phyloP scores from a whole-genome alignment of 2,329 filamentous ascomycete species.

The Sphaerulina musiva region DNA sequence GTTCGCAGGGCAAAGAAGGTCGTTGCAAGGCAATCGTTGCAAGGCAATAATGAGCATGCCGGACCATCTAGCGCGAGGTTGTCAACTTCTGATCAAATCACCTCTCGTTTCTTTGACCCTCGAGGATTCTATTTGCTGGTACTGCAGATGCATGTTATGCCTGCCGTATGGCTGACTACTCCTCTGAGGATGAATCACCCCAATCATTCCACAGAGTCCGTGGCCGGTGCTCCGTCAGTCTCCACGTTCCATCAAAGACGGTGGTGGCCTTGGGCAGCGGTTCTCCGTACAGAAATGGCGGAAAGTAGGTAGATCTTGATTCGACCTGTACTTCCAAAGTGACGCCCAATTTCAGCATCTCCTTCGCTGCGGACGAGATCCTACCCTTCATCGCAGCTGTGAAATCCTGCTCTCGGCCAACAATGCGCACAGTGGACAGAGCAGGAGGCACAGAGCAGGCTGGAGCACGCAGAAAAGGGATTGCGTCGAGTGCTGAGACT shows the following conservation, averaged over 20 bases:
- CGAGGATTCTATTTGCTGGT: too few species aligned
- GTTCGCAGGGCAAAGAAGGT: too few species aligned
- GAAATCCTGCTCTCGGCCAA: not conserved
- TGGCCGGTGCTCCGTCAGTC: not conserved
- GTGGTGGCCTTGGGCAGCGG: slow-evolving; percentile 9
- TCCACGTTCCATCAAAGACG: slow-evolving; percentile 5
- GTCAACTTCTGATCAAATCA: too few species aligned
- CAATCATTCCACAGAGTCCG: not conserved
- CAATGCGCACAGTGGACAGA: slow-evolving; percentile 6
- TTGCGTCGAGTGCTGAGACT: not conserved
- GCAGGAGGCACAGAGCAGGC: slow-evolving; percentile 10
- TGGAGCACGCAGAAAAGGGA: slow-evolving; percentile 22
- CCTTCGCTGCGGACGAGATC: slow-evolving; percentile 10
- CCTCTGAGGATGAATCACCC: too few species aligned
- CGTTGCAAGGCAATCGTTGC: too few species aligned
- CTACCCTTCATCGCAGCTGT: not conserved
- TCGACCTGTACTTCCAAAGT: slow-evolving; percentile 9
- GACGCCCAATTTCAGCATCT: slow-evolving; percentile 5
- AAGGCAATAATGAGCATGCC: too few species aligned
- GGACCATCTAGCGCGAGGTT: too few species aligned
- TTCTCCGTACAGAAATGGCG: slow-evolving; percentile 22
- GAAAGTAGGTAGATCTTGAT: slow-evolving; percentile 15
- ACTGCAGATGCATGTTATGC: too few species aligned
- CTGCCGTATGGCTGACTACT: too few species aligned
- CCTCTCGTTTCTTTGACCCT: too few species aligned